Percentiles rank a stretch among this genome's conserved stretches.
phyloP scores from a whole-genome alignment of 2,329 filamentous ascomycete species.

The Periconia digitata region DNA sequence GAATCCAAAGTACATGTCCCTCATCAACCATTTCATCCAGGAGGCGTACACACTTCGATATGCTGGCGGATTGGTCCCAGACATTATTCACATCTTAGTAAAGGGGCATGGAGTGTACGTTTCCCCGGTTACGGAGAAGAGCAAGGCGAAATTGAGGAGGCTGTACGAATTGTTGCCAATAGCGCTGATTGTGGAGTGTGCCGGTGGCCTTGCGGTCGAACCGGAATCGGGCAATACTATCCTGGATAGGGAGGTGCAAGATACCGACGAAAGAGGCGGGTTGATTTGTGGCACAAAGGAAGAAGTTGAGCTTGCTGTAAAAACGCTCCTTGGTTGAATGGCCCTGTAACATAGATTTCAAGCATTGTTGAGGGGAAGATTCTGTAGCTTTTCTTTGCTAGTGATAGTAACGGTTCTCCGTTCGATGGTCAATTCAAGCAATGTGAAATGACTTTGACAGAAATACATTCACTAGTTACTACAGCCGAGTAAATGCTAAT shows the following conservation, averaged over 20 bases:
- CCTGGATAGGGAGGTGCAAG: constrained; percentile 19
- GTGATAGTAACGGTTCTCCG: no score
- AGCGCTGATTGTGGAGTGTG: constrained; percentile 63
- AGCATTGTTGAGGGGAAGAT: no score
- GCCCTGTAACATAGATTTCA: no score
- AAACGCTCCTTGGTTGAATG: not conserved
- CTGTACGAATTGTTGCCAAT: constrained; percentile 63
- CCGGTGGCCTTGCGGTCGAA: constrained; percentile 59
- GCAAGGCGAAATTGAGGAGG: constrained; percentile 59
- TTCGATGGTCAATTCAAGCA: no score
- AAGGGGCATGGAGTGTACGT: constrained; percentile 66
- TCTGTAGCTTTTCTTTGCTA: no score
- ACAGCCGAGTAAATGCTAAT: no score
- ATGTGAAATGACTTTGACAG: no score
- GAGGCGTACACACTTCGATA: constrained; percentile 63
- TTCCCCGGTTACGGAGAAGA: constrained; percentile 56
- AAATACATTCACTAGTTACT: no score
- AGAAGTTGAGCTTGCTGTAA: constrained; percentile 27
- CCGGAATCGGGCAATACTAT: constrained; percentile 36
- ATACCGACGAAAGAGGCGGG: constrained; percentile 36
- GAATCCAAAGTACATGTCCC: constrained; percentile 50
- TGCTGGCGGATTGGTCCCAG: constrained; percentile 62
- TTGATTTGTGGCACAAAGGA: constrained; percentile 33
- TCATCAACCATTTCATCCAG: constrained; percentile 55
- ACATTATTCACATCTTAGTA: constrained; percentile 60